Percentiles rank a stretch among this genome's conserved stretches.
These are phyloP conservation scores for Marasmius oreades DNA, from an alignment of 1,284 basidiomycete genomes.

Conservation along the genomic window DNA sequence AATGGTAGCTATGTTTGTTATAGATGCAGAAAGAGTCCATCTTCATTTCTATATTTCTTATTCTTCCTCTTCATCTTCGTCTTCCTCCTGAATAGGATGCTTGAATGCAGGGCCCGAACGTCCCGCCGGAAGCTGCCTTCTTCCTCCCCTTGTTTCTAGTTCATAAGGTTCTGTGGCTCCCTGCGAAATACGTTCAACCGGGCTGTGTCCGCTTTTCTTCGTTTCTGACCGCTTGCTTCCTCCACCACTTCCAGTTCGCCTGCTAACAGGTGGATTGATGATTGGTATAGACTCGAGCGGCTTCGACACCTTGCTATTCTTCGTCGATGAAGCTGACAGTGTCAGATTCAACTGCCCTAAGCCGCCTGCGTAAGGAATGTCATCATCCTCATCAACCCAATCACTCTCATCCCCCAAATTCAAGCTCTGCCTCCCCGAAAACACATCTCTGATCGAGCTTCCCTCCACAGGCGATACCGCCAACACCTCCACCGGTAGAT, in stretches of 20 bases:
- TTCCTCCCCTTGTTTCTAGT: conserved; percentile 47
- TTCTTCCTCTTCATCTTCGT: conserved; percentile 69
- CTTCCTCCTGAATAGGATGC: conserved; percentile 71
- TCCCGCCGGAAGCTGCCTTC: conserved; percentile 61
- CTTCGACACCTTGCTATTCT: background rate
- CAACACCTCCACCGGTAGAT: conserved; percentile 70
- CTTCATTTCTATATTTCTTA: conserved; percentile 2
- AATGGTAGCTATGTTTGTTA: background rate
- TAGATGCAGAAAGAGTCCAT: background rate
- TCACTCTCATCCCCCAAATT: conserved; percentile 72
- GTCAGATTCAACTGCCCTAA: conserved; percentile 65
- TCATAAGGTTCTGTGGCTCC: conserved; percentile 52
- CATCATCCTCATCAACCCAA: conserved; percentile 83
- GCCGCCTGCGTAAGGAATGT: conserved; percentile 73
- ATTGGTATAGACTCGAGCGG: conserved; percentile 28
- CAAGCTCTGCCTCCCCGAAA: conserved; percentile 60
- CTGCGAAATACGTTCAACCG: conserved; percentile 55
- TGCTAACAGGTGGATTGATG: conserved; percentile 39
- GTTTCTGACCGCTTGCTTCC: conserved; percentile 20
- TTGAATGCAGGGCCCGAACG: conserved; percentile 63
- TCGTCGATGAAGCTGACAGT: conserved; percentile 19
- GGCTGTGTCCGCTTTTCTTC: conserved; percentile 51
- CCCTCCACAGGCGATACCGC: conserved; percentile 58
- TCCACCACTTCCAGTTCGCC: conserved; percentile 23
- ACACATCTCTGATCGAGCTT: conserved; percentile 67